Evolutionary conservation across 495 filamentous ascomycete species (phyloP).

Genomic region (Cetradonia linearis): DNA sequence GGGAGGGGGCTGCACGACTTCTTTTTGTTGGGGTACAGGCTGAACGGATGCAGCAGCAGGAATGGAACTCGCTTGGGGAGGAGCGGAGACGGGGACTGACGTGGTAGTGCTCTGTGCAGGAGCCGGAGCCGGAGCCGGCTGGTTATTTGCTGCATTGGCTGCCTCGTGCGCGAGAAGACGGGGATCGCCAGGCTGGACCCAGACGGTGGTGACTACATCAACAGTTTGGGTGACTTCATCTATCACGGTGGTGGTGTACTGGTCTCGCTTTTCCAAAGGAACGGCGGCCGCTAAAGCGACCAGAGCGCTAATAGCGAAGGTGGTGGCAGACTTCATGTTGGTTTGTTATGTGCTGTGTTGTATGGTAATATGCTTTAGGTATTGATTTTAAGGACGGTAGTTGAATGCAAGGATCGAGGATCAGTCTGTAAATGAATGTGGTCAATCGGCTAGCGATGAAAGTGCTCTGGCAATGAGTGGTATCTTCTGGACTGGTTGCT

Average conservation of each 20-base stretch:
- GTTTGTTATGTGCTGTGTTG: neutral
- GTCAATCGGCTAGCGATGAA: constrained; percentile 13
- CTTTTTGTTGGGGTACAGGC: constrained; percentile 14
- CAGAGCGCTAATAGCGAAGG: constrained; percentile 25
- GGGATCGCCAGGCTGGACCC: constrained; percentile 10
- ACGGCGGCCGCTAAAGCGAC: constrained; percentile 28
- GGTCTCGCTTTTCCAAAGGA: constrained; percentile 25
- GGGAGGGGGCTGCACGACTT: constrained; percentile 5
- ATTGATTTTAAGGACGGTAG: neutral
- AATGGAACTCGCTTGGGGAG: constrained; percentile 5
- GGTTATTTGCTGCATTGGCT: neutral
- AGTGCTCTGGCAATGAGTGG: constrained; percentile 1
- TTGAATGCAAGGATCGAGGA: too few species aligned
- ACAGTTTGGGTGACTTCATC: constrained; percentile 30
- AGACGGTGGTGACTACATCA: constrained; percentile 31
- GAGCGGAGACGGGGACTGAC: neutral
- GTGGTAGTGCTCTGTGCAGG: constrained; percentile 7
- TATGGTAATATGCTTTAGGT: neutral
- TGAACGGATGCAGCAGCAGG: constrained; percentile 16
- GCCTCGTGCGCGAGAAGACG: constrained; percentile 2
- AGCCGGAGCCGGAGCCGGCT: constrained; percentile 1
- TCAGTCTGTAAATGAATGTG: constrained; percentile 12
- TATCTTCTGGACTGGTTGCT: neutral
- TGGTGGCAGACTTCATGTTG: constrained; percentile 21
- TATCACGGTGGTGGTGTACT: constrained; percentile 30